phyloP scores from a whole-genome alignment of 2,329 filamentous ascomycete species.

The Aureobasidium lini region DNA sequence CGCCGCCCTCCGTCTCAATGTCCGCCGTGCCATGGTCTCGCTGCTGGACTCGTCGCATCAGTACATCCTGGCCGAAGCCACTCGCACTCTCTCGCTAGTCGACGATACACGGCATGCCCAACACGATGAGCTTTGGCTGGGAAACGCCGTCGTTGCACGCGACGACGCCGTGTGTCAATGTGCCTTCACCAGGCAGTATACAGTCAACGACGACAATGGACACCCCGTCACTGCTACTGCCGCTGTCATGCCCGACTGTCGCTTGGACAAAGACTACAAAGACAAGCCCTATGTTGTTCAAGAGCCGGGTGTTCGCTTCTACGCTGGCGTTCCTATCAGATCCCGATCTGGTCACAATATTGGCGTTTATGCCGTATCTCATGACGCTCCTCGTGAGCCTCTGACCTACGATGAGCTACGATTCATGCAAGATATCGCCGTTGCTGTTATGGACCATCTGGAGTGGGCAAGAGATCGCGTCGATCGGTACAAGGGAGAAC shows the following conservation, averaged over 20 bases:
- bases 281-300: conserved; percentile 24
- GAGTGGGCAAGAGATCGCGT: conserved; percentile 29
- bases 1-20: conserved; percentile 29
- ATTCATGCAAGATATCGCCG: conserved; percentile 27
- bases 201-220: conserved; percentile 1
- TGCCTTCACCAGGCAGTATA: background rate
- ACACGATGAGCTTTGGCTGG: conserved; percentile 30
- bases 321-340: conserved; percentile 28
- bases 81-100: conserved; percentile 34
- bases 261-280: conserved; percentile 28
- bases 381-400: conserved; percentile 21
- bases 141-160: conserved; percentile 26
- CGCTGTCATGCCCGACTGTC: conserved; percentile 21
- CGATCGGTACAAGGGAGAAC: conserved; percentile 23
- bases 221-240: background rate
- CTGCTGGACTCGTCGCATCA: conserved; percentile 42
- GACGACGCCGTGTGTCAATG: conserved; percentile 25
- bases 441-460: conserved; percentile 28
- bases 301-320: conserved; percentile 26
- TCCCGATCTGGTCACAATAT: conserved; percentile 28
- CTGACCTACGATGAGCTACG: conserved; percentile 19
- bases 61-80: conserved; percentile 45
- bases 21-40: conserved; percentile 32
- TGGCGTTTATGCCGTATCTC: conserved; percentile 27
- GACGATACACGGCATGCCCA: conserved; percentile 28